phyloP scores from a whole-genome alignment of 139 green algal genomes.

The Chlamydomonas asymmetrica region DNA sequence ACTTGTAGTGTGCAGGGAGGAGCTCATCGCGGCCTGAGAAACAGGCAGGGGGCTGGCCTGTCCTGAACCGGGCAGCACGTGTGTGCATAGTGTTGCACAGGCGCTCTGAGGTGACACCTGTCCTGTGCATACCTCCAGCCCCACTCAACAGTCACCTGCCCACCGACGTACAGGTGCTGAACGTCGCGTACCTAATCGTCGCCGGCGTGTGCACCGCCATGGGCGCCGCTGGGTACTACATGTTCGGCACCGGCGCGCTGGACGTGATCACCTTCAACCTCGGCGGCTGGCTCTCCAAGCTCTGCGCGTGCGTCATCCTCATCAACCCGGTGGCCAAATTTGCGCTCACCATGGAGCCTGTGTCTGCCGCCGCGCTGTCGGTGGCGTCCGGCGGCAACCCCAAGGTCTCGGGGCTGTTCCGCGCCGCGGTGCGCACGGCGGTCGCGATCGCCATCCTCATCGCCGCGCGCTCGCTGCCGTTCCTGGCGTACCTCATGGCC shows the following conservation, averaged over 20 bases:
- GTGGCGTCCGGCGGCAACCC: neutral
- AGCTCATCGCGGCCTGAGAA: too few relatives aligned
- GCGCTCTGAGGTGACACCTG: slow-evolving; percentile 3
- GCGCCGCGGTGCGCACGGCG: slow-evolving; percentile 33
- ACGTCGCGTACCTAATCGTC: slow-evolving; percentile 57
- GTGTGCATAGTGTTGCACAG: too few relatives aligned
- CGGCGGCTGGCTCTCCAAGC: slow-evolving; percentile 35
- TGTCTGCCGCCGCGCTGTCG: slow-evolving; percentile 32
- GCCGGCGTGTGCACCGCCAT: slow-evolving; percentile 54
- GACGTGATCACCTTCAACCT: slow-evolving; percentile 69
- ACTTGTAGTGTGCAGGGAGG: too few relatives aligned
- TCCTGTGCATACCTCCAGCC: neutral
- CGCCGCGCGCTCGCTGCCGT: slow-evolving; percentile 49
- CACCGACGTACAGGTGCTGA: slow-evolving; percentile 39
- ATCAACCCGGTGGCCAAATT: slow-evolving; percentile 71
- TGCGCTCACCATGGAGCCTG: slow-evolving; percentile 71
- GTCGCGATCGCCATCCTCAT: slow-evolving; percentile 42
- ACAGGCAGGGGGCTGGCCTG: too few relatives aligned
- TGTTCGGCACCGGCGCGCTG: slow-evolving; percentile 52
- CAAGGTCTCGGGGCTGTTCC: slow-evolving; percentile 11
- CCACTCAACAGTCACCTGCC: too few relatives aligned
- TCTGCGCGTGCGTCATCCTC: slow-evolving; percentile 40
- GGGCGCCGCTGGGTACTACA: slow-evolving; percentile 56
- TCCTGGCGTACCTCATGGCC: slow-evolving; percentile 58
- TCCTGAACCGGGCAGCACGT: too few relatives aligned